Conservation (phyloP, 345 rosid species). For the Euphorbia peplus region DNA sequence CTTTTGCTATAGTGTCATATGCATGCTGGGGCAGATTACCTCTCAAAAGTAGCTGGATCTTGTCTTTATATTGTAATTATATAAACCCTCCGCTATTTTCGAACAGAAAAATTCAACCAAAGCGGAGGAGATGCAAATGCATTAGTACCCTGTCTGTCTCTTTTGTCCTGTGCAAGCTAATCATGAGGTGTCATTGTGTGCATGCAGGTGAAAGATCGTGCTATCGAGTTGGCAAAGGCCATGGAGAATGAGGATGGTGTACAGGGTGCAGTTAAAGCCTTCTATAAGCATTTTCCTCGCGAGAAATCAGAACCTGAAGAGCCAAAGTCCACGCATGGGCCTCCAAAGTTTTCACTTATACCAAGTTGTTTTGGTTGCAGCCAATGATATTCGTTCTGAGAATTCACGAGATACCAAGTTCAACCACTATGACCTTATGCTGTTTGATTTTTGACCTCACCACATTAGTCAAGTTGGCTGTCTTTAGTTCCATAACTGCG, state of each 20-base stretch:
- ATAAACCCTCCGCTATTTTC: too few relatives aligned
- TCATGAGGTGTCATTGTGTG: not conserved
- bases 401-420: not conserved
- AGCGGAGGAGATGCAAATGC: not conserved
- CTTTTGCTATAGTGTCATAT: too few relatives aligned
- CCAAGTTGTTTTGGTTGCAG: constrained; percentile 34
- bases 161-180: not conserved
- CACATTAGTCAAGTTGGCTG: not conserved
- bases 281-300: constrained; percentile 45
- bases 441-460: not conserved
- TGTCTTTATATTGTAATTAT: too few relatives aligned
- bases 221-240: constrained; percentile 39
- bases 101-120: not conserved
- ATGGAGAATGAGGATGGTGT: constrained; percentile 55
- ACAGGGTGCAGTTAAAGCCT: constrained; percentile 51
- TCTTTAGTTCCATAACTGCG: not conserved
- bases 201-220: constrained; percentile 46
- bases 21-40: too few relatives aligned
- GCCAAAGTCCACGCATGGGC: constrained; percentile 5
- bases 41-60: too few relatives aligned
- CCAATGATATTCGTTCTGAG: not conserved
- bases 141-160: not conserved
- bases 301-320: not conserved
- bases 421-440: not conserved
- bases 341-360: constrained; percentile 21